Percentiles rank a stretch among this genome's conserved stretches.
These are phyloP conservation scores for Aspergillus sp. DNA, from an alignment of 2,329 filamentous ascomycete genomes.

Conservation along the genomic window DNA sequence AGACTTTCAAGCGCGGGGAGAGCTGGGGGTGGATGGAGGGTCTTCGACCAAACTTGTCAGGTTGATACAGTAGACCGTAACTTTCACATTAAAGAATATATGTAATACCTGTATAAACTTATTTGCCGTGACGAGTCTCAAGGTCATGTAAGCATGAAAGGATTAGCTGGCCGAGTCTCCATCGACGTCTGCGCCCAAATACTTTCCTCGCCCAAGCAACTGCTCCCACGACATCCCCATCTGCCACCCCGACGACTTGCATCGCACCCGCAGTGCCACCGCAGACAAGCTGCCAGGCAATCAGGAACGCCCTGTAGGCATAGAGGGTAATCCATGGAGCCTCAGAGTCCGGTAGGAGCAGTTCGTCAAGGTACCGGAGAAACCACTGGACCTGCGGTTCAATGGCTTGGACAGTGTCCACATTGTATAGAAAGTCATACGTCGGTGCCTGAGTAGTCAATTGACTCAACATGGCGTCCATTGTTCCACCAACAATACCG, in stretches of 20 bases:
- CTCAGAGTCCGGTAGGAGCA: constrained; percentile 23
- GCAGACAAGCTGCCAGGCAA: constrained; percentile 40
- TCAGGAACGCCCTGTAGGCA: constrained; percentile 43
- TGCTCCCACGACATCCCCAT: constrained; percentile 29
- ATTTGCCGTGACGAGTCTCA: too few relatives aligned
- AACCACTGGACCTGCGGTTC: constrained; percentile 43
- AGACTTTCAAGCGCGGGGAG: too few relatives aligned
- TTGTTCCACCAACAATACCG: constrained; percentile 37
- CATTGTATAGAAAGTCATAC: constrained; percentile 32
- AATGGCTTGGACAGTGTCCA: constrained; percentile 25
- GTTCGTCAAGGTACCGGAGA: constrained; percentile 34
- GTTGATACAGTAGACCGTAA: too few relatives aligned
- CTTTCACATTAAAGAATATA: too few relatives aligned
- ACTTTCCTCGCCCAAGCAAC: constrained; percentile 34
- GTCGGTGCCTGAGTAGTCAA: constrained; percentile 30
- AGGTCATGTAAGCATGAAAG: too few relatives aligned
- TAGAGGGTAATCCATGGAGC: constrained; percentile 43
- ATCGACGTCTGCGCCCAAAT: too few relatives aligned
- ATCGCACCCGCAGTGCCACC: constrained; percentile 33
- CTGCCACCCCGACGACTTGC: constrained; percentile 28
- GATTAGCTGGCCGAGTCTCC: too few relatives aligned
- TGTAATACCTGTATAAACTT: too few relatives aligned
- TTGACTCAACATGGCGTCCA: constrained; percentile 36
- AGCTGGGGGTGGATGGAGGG: too few relatives aligned
- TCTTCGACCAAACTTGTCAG: too few relatives aligned